These are phyloP conservation scores for Helenozyma baotianmanensis DNA, from an alignment of 805 yeast genomes.

Conservation along the genomic window DNA sequence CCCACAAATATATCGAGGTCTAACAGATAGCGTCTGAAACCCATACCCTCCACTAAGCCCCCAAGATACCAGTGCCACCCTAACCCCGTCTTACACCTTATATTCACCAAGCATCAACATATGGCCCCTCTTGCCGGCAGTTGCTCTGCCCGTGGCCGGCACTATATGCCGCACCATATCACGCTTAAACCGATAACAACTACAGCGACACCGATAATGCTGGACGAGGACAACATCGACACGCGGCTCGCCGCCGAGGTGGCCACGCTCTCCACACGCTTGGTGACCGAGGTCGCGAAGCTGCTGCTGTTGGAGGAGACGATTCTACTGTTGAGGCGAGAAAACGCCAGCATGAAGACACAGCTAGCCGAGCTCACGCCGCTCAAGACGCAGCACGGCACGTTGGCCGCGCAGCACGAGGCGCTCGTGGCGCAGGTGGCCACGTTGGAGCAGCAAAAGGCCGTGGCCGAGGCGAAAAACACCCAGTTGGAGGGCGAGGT, in stretches of 20 bases:
- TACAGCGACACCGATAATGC: too few species aligned
- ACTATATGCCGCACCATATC: too few species aligned
- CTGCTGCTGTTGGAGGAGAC: conserved; percentile 53
- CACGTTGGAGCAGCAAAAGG: conserved; percentile 28
- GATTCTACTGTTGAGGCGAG: conserved; percentile 35
- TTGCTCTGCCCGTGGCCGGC: too few species aligned
- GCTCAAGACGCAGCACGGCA: conserved; percentile 25
- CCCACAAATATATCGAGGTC: too few species aligned
- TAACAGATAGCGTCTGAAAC: too few species aligned
- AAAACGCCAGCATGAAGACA: conserved; percentile 13
- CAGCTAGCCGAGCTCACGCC: conserved; percentile 15
- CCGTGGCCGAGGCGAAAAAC: conserved; percentile 55
- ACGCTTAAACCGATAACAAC: too few species aligned
- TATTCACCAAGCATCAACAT: too few species aligned
- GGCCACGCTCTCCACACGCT: conserved; percentile 51
- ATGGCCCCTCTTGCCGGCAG: too few species aligned
- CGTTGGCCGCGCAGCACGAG: conserved; percentile 26
- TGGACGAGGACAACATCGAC: conserved; percentile 25
- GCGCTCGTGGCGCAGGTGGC: conserved; percentile 23
- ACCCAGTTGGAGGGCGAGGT: conserved; percentile 64
- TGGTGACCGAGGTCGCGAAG: conserved; percentile 56
- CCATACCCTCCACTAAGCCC: too few species aligned
- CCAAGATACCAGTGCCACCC: too few species aligned
- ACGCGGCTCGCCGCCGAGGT: conserved; percentile 51
- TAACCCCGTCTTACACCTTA: too few species aligned